Conservation (phyloP, 345 rosid species). For the Boechera stricta region DNA sequence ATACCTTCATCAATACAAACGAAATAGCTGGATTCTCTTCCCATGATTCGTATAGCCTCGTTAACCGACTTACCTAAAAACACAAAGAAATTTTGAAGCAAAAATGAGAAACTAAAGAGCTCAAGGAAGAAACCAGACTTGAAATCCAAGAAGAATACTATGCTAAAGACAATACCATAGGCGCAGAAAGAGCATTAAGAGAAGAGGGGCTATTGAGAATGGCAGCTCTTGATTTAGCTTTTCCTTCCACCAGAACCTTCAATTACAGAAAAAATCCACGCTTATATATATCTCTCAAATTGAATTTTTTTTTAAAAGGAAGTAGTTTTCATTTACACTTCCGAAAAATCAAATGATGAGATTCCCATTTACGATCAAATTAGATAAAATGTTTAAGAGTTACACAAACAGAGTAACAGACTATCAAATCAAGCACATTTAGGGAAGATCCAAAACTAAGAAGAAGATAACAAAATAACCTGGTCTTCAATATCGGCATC, state of each 20-base stretch:
- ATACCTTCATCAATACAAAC: conserved; percentile 86
- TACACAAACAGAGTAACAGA: background rate
- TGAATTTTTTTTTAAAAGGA: background rate
- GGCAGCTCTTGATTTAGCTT: conserved; percentile 88
- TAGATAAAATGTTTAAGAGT: background rate
- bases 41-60: conserved; percentile 88
- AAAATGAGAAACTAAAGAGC: background rate
- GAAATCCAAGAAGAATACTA: background rate
- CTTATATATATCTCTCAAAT: conserved; percentile 14
- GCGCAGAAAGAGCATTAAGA: conserved; percentile 74
- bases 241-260: conserved; percentile 89
- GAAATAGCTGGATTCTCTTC: conserved; percentile 91
- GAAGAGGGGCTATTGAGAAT: conserved; percentile 73
- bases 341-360: background rate
- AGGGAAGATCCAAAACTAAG: conserved; percentile 9
- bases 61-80: conserved; percentile 69
- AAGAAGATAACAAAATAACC: conserved; percentile 43
- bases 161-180: conserved; percentile 58
- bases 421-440: conserved; percentile 11
- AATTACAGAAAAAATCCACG: conserved; percentile 19
- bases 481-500: conserved; percentile 61
- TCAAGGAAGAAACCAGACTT: conserved; percentile 1
- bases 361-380: background rate
- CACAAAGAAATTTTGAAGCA: background rate
- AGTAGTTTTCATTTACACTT: conserved; percentile 24